These are phyloP conservation scores for Bipolaris zeicola DNA, from an alignment of 2,329 filamentous ascomycete genomes.

Conservation along the genomic window DNA sequence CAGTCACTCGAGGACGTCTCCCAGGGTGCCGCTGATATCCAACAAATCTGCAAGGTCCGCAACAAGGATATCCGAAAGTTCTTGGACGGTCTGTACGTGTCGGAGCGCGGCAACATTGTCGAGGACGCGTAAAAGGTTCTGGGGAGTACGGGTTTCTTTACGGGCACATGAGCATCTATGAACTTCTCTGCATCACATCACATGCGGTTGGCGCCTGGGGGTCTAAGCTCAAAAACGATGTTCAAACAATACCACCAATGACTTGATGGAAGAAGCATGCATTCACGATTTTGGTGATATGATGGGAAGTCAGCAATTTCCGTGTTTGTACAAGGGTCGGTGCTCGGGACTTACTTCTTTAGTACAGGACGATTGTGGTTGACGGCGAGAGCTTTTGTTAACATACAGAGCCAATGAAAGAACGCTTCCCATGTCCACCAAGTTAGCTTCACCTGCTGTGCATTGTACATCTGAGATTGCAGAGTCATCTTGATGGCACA, in stretches of 20 bases:
- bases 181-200: conserved; percentile 49
- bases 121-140: conserved; percentile 58
- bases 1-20: conserved; percentile 90
- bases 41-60: conserved; percentile 98
- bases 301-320: conserved; percentile 12
- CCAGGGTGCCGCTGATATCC: conserved; percentile 97
- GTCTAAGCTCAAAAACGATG: conserved; percentile 48
- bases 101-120: conserved; percentile 94
- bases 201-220: conserved; percentile 48
- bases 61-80: conserved; percentile 99
- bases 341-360: conserved; percentile 9
- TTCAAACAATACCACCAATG: conserved; percentile 46
- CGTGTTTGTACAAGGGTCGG: conserved; percentile 7
- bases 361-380: conserved; percentile 5
- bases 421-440: not conserved
- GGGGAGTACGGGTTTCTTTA: conserved; percentile 48
- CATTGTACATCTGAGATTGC: not conserved
- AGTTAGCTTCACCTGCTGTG: not conserved
- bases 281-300: conserved; percentile 13
- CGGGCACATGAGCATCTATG: conserved; percentile 49
- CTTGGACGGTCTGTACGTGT: conserved; percentile 99
- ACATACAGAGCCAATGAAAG: conserved; percentile 3
- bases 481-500: not conserved
- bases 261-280: conserved; percentile 32
- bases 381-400: conserved; percentile 5